Evolutionary conservation across 225 moss, liverwort and hornwort species (phyloP), one percentile per base, ranked within the genome.

Genomic region (Marchantia paleacea): DNA sequence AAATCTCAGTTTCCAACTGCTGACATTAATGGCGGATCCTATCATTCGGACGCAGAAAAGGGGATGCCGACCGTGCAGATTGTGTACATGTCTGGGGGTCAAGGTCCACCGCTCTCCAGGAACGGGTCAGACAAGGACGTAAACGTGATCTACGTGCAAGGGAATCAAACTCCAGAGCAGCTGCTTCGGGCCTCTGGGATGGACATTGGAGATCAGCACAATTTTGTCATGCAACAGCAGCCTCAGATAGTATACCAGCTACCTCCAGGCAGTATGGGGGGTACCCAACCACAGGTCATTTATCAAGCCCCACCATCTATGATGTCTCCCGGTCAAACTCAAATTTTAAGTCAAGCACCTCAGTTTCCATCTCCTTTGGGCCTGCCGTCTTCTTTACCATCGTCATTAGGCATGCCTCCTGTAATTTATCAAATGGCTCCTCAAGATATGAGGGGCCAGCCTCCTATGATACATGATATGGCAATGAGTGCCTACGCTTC

Each of bases 151-250:
- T 86, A 89, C 66, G 84, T 80, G 79, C 85, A 74, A 81, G 87
- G 82, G 13, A 81, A 82, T 50, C 88, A 85, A 20, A 88, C 83
- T n/a, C 86, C 86, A 52, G 85, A 88, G 72, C 73, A 93, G 75
- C 89, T 90, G 74, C 85, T 92, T 54, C 82, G 87, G 83, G 88
- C 87, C 6, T 87, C 89, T 52, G 90, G 87, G 16, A 75, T 89
- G 64, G 89, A 89, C 57, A 83, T 87, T 51, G 86, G 89, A 82
- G 85, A 87, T 29, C 82, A 81, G 55, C 53, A 54, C 55, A 84
- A 86, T 65, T 84, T 78, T 78, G 55, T 83, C 52, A 71, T 81
- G 54, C 87, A 81, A 53, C 86, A 90, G 84, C 86, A 88, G 79
- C 86, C 87, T 31, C 90, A 87, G 64, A 84, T 86, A 81, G 83